A percentile compares a stretch with the other conserved stretches of the same genome.
Evolutionary conservation across 257 asterid genomes (phyloP).

Genomic region (Prunella vulgaris): DNA sequence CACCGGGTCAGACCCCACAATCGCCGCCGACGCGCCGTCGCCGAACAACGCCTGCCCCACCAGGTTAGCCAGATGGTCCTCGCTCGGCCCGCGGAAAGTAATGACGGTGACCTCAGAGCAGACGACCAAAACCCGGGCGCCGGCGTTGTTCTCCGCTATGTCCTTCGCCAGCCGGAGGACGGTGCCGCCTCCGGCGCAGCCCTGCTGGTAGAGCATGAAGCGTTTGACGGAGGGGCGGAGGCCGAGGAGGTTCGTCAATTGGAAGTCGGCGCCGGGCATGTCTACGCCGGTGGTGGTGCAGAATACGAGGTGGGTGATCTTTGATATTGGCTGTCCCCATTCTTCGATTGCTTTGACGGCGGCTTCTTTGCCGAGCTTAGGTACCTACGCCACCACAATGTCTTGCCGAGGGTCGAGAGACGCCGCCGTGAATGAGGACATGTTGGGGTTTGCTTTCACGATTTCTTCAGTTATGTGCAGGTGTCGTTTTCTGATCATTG

Average conservation of each 20-base stretch:
- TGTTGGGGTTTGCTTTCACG: slow-evolving; percentile 42
- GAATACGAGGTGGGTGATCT: slow-evolving; percentile 67
- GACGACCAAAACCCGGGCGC: slow-evolving; percentile 56
- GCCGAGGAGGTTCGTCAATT: slow-evolving; percentile 63
- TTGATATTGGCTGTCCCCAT: slow-evolving; percentile 74
- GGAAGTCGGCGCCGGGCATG: slow-evolving; percentile 87
- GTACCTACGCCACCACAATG: slow-evolving; percentile 61
- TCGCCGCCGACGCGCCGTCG: slow-evolving; percentile 57
- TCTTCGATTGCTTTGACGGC: slow-evolving; percentile 67
- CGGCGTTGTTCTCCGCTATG: slow-evolving; percentile 70
- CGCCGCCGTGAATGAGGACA: slow-evolving; percentile 55
- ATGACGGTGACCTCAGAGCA: slow-evolving; percentile 66
- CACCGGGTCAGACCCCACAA: slow-evolving; percentile 35
- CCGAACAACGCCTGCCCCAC: slow-evolving; percentile 62
- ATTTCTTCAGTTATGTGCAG: slow-evolving; percentile 55
- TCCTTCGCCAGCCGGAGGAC: slow-evolving; percentile 75
- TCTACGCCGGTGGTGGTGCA: slow-evolving; percentile 75
- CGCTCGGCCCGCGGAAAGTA: slow-evolving; percentile 58
- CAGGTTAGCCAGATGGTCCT: slow-evolving; percentile 40
- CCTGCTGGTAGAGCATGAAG: slow-evolving; percentile 75
- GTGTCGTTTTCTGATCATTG: slow-evolving; percentile 57
- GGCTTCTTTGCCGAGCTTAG: slow-evolving; percentile 64
- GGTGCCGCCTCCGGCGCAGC: slow-evolving; percentile 48
- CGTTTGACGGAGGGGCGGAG: slow-evolving; percentile 59
- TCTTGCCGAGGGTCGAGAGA: slow-evolving; percentile 62